Evolutionary conservation across 352 stramenopile genomes (phyloP).

Genomic region (Phytophthora multivora): DNA sequence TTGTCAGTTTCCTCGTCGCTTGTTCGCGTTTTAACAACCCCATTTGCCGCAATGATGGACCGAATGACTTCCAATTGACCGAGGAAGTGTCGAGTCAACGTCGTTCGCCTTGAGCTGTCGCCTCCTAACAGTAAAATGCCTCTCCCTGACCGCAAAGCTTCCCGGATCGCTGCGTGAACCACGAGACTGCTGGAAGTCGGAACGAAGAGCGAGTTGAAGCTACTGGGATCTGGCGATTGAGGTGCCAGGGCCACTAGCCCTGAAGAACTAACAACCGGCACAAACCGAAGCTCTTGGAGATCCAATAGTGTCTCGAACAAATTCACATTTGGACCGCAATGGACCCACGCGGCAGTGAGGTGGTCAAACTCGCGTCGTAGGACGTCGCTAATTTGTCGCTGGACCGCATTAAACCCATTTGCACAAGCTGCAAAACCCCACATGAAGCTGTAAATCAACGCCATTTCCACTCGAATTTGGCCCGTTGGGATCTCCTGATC

Average conservation of each 20-base stretch:
- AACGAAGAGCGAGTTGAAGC: constrained; percentile 39
- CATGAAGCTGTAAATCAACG: constrained; percentile 51
- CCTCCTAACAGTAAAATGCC: constrained; percentile 43
- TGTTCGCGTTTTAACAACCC: neutral
- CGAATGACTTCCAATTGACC: constrained; percentile 31
- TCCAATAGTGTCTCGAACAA: constrained; percentile 50
- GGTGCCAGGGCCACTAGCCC: neutral
- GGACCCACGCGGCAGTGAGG: constrained; percentile 32
- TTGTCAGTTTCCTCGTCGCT: constrained; percentile 1
- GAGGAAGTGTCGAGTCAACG: constrained; percentile 43
- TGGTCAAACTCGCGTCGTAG: constrained; percentile 37
- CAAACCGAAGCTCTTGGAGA: constrained; percentile 34
- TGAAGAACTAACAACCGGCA: constrained; percentile 12
- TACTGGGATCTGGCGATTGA: neutral
- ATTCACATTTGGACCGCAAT: constrained; percentile 29
- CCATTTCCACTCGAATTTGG: constrained; percentile 55
- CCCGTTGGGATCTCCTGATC: neutral
- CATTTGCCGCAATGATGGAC: constrained; percentile 14
- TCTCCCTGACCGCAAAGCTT: constrained; percentile 43
- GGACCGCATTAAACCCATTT: constrained; percentile 13
- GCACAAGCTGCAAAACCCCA: constrained; percentile 52
- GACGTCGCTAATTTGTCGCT: constrained; percentile 38
- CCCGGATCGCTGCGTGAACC: constrained; percentile 43
- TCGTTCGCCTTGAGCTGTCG: constrained; percentile 37
- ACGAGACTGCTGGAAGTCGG: constrained; percentile 48